Evolutionary conservation across 2,329 filamentous ascomycete genomes (phyloP).

Genomic region (Diplodia seriata): DNA sequence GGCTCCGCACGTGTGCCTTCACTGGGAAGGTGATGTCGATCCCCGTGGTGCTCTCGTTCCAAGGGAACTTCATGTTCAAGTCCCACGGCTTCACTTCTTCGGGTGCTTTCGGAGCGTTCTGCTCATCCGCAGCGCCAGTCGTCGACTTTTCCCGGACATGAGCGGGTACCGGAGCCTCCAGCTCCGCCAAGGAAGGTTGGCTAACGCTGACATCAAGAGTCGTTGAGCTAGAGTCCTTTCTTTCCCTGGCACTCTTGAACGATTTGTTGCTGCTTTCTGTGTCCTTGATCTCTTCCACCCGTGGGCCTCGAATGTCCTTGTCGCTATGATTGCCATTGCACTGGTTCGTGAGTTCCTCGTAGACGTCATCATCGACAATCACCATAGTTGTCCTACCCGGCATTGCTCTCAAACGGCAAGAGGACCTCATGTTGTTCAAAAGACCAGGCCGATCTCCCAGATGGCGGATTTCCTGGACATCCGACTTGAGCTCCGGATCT

Average conservation of each 20-base stretch:
- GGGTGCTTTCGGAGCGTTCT: not conserved
- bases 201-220: conserved; percentile 1
- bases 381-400: conserved; percentile 44
- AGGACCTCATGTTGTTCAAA: conserved; percentile 42
- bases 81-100: conserved; percentile 35
- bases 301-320: not conserved
- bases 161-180: conserved; percentile 40
- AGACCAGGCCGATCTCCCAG: conserved; percentile 28
- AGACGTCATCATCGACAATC: conserved; percentile 45
- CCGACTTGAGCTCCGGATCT: conserved; percentile 26
- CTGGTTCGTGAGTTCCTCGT: conserved; percentile 42
- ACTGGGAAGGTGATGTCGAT: conserved; percentile 35
- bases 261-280: conserved; percentile 24
- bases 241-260: conserved; percentile 29
- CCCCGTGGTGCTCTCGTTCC: conserved; percentile 30
- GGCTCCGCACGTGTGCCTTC: conserved; percentile 31
- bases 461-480: conserved; percentile 25
- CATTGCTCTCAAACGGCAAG: conserved; percentile 44
- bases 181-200: conserved; percentile 36
- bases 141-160: conserved; percentile 35
- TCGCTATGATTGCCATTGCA: not conserved
- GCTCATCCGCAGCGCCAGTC: conserved; percentile 31
- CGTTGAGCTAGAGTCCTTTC: conserved; percentile 13
- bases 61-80: conserved; percentile 35
- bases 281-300: conserved; percentile 11